Evolutionary conservation across 192 early-diverging fungal genomes (phyloP).

Genomic region (Entomortierella lignicola): DNA sequence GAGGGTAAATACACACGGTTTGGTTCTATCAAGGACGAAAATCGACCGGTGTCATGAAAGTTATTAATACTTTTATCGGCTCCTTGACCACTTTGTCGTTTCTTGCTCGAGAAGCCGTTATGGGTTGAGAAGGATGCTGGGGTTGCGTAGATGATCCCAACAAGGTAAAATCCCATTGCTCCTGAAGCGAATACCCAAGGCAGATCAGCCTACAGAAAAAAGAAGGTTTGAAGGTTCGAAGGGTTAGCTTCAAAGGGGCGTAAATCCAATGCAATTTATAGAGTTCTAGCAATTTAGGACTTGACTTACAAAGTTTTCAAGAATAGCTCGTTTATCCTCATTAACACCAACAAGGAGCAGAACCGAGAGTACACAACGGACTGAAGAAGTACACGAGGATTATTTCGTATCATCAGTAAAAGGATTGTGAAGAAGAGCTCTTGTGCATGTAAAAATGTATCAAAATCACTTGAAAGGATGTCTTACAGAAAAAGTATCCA

Average conservation of each 20-base stretch:
- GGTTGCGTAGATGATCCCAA: constrained; percentile 53
- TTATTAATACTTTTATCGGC: constrained; percentile 10
- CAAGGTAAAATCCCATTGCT: constrained; percentile 52
- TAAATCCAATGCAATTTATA: too few relatives aligned
- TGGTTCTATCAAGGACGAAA: constrained; percentile 54
- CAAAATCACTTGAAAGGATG: too few relatives aligned
- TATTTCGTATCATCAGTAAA: too few relatives aligned
- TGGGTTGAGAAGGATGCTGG: constrained; percentile 51
- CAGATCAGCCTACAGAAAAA: constrained; percentile 28
- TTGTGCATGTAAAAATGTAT: too few relatives aligned
- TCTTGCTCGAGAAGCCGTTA: constrained; percentile 47
- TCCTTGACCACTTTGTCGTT: constrained; percentile 26
- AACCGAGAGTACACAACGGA: constrained; percentile 46
- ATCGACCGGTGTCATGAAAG: constrained; percentile 23
- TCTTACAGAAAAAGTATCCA: constrained; percentile 53
- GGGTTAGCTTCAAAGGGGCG: too few relatives aligned
- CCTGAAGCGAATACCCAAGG: constrained; percentile 53
- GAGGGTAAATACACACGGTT: constrained; percentile 47
- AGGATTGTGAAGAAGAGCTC: too few relatives aligned
- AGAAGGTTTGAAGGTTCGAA: not conserved
- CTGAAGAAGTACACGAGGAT: too few relatives aligned
- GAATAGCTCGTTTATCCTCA: constrained; percentile 35
- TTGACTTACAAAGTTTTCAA: constrained; percentile 50
- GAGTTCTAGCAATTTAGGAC: too few relatives aligned
- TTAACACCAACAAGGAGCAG: constrained; percentile 43